A percentile compares a stretch with the other conserved stretches of the same genome.
Evolutionary conservation across 1,139 yeast species (phyloP).

Genomic region (Candida anutae): DNA sequence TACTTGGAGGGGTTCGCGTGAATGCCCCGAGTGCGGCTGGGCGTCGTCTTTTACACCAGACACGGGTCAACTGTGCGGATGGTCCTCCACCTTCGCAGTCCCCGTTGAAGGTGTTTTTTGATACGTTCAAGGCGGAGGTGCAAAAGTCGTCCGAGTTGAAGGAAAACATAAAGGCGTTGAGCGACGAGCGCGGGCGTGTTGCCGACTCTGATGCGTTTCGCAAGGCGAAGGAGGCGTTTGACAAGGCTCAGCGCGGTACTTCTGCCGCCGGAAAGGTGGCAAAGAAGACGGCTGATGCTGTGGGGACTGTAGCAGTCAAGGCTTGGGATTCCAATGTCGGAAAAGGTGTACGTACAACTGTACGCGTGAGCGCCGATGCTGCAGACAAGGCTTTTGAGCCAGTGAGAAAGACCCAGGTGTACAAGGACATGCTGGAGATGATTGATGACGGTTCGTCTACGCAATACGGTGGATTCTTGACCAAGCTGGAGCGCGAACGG

Average conservation of each 20-base stretch:
- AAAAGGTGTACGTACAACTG: constrained; percentile 77
- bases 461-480: constrained; percentile 87
- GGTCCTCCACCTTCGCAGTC: constrained; percentile 38
- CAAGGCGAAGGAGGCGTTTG: constrained; percentile 88
- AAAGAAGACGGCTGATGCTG: constrained; percentile 86
- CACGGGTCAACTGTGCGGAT: constrained; percentile 1
- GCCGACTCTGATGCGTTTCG: constrained; percentile 93
- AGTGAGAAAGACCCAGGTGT: constrained; percentile 81
- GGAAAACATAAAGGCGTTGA: constrained; percentile 87
- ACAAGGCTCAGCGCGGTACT: constrained; percentile 71
- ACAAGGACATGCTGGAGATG: constrained; percentile 81
- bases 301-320: constrained; percentile 80
- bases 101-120: constrained; percentile 88
- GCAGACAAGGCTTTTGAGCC: constrained; percentile 91
- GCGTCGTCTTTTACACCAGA: constrained; percentile 2
- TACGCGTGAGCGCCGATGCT: constrained; percentile 69
- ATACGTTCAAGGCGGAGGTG: constrained; percentile 88
- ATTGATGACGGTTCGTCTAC: constrained; percentile 88
- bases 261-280: constrained; percentile 81
- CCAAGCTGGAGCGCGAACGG: constrained; percentile 71
- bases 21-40: too few relatives aligned
- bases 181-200: constrained; percentile 92
- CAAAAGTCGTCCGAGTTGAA: constrained; percentile 84
- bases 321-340: constrained; percentile 98
- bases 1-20: too few relatives aligned